These are phyloP conservation scores for Penicillium sp. DNA, from an alignment of 2,329 filamentous ascomycete species.

Conservation along the genomic window DNA sequence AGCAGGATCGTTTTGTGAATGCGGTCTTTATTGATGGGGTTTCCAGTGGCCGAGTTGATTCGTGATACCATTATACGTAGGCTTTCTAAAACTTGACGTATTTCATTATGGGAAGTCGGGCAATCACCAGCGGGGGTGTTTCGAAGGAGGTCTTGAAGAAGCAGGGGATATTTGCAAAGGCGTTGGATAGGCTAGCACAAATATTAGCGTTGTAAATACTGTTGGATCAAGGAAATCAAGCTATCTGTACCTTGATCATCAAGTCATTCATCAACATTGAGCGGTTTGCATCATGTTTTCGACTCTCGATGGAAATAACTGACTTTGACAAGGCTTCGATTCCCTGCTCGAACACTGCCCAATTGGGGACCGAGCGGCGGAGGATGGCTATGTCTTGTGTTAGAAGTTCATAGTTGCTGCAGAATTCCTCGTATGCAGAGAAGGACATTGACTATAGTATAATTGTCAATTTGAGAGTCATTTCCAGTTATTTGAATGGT, in stretches of 20 bases:
- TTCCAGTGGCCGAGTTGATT: conserved; percentile 84
- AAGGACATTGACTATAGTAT: conserved; percentile 73
- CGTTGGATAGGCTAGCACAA: conserved; percentile 80
- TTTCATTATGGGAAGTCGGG: conserved; percentile 77
- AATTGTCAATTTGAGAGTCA: conserved; percentile 52
- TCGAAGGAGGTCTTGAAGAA: conserved; percentile 82
- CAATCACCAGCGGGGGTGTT: conserved; percentile 84
- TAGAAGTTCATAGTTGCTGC: conserved; percentile 85
- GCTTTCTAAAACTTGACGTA: conserved; percentile 72
- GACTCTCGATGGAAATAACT: conserved; percentile 69
- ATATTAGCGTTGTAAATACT: conserved; percentile 16
- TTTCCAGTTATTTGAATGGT: too few relatives aligned
- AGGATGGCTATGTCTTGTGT: conserved; percentile 74
- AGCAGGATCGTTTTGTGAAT: conserved; percentile 84
- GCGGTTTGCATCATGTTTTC: conserved; percentile 68
- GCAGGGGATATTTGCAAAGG: conserved; percentile 85
- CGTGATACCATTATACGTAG: conserved; percentile 75
- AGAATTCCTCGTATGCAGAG: conserved; percentile 88
- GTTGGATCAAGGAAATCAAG: conserved; percentile 3
- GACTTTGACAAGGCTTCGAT: conserved; percentile 81
- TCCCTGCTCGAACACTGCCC: conserved; percentile 81
- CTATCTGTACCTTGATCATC: conserved; percentile 83
- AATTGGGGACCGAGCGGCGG: conserved; percentile 70
- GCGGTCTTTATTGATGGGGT: conserved; percentile 68
- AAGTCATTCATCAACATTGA: conserved; percentile 83